Evolutionary conservation across 352 stramenopile genomes (phyloP).

Genomic region (Pythium volutum): DNA sequence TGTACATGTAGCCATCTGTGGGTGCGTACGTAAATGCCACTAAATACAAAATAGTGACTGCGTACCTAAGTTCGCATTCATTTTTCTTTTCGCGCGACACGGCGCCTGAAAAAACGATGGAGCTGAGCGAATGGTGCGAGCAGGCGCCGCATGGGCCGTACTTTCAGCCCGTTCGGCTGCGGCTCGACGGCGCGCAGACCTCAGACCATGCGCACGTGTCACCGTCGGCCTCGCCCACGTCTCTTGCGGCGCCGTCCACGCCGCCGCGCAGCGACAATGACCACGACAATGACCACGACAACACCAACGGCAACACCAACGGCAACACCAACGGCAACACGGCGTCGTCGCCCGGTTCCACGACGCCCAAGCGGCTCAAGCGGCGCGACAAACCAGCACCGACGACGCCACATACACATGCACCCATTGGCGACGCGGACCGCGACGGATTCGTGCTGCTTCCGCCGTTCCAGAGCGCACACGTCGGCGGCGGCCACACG

Average conservation of each 20-base stretch:
- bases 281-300: neutral
- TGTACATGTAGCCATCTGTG: constrained; percentile 8
- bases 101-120: constrained; percentile 17
- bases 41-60: constrained; percentile 3
- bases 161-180: constrained; percentile 29
- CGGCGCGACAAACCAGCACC: constrained; percentile 26
- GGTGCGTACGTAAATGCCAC: constrained; percentile 20
- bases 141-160: constrained; percentile 28
- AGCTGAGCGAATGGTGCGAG: constrained; percentile 30
- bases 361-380: constrained; percentile 28
- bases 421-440: constrained; percentile 11
- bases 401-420: constrained; percentile 1
- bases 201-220: neutral
- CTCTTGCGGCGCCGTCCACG: neutral
- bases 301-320: constrained; percentile 6
- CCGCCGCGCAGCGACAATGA: no score
- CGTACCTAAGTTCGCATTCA: constrained; percentile 23
- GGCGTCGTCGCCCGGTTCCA: constrained; percentile 8
- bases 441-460: constrained; percentile 31
- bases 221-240: neutral
- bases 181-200: constrained; percentile 6
- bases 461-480: constrained; percentile 47
- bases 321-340: neutral
- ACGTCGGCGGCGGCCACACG: constrained; percentile 34
- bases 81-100: neutral